A percentile compares a stretch with the other conserved stretches of the same genome.
phyloP scores from a whole-genome alignment of 805 yeast species.

The Lachancea sp. region DNA sequence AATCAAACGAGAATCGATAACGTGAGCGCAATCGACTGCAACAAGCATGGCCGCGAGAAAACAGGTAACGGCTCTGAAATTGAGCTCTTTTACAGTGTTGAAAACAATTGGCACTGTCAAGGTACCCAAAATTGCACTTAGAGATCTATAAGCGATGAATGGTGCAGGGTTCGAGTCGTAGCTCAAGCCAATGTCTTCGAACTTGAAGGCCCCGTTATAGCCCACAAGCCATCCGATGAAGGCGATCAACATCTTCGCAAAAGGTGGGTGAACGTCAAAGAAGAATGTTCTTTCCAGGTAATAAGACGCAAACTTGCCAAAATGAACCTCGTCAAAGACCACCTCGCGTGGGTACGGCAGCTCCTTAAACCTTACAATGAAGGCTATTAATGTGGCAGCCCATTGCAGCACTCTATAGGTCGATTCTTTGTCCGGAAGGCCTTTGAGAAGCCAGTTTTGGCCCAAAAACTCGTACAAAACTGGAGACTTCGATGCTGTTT shows the following conservation, averaged over 20 bases:
- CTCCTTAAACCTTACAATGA: constrained; percentile 56
- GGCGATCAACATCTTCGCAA: constrained; percentile 90
- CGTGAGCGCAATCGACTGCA: constrained; percentile 83
- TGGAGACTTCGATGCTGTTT: constrained; percentile 1
- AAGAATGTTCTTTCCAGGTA: constrained; percentile 86
- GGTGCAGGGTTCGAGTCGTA: constrained; percentile 79
- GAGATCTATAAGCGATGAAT: constrained; percentile 71
- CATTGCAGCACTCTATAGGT: constrained; percentile 46
- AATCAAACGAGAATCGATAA: constrained; percentile 84
- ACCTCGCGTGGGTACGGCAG: constrained; percentile 66
- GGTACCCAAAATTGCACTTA: constrained; percentile 76
- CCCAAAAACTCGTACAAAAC: constrained; percentile 15
- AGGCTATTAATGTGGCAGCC: constrained; percentile 59
- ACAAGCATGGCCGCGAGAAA: constrained; percentile 70
- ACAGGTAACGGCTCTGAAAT: constrained; percentile 73
- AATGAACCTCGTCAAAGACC: constrained; percentile 83
- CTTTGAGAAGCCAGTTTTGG: constrained; percentile 25
- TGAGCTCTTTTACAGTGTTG: constrained; percentile 77
- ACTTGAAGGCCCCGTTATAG: constrained; percentile 86
- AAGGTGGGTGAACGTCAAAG: constrained; percentile 97
- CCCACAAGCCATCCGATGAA: constrained; percentile 84
- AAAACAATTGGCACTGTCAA: constrained; percentile 79
- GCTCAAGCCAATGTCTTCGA: constrained; percentile 80
- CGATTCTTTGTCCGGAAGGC: constrained; percentile 26
- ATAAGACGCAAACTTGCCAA: constrained; percentile 79